These are phyloP conservation scores for Athelia psychrophila DNA, from an alignment of 1,284 basidiomycete genomes.

Conservation along the genomic window DNA sequence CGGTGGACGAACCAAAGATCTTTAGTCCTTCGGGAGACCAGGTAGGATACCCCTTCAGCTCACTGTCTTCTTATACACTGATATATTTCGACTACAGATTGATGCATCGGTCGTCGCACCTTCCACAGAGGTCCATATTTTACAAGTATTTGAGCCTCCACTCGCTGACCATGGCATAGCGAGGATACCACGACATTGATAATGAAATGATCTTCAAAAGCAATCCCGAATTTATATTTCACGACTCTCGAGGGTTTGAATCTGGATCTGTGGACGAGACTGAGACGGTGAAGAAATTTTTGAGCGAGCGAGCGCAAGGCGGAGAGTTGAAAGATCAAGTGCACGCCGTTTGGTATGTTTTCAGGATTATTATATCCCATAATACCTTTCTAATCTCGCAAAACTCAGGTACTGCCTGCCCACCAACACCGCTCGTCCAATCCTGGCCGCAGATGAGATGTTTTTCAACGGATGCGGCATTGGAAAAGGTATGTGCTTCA, in stretches of 20 bases:
- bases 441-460: conserved; percentile 14
- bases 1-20: conserved; percentile 16
- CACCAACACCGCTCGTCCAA: conserved; percentile 14
- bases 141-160: not conserved
- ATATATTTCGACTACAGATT: not conserved
- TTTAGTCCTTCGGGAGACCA: conserved; percentile 8
- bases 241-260: conserved; percentile 25
- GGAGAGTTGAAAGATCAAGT: conserved; percentile 16
- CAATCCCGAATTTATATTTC: conserved; percentile 22
- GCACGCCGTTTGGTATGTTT: conserved; percentile 24
- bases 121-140: not conserved
- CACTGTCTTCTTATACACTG: no score
- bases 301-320: conserved; percentile 9
- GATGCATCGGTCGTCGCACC: not conserved
- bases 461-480: conserved; percentile 18
- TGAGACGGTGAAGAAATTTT: conserved; percentile 15
- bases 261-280: conserved; percentile 16
- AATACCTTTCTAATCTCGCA: not conserved
- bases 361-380: not conserved
- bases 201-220: conserved; percentile 16
- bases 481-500: conserved; percentile 12
- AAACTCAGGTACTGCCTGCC: conserved; percentile 22
- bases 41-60: not conserved
- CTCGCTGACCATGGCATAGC: conserved; percentile 8
- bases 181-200: conserved; percentile 19